These are phyloP conservation scores for Potentilla sterilis DNA, from an alignment of 306 rosid genomes.

Conservation along the genomic window DNA sequence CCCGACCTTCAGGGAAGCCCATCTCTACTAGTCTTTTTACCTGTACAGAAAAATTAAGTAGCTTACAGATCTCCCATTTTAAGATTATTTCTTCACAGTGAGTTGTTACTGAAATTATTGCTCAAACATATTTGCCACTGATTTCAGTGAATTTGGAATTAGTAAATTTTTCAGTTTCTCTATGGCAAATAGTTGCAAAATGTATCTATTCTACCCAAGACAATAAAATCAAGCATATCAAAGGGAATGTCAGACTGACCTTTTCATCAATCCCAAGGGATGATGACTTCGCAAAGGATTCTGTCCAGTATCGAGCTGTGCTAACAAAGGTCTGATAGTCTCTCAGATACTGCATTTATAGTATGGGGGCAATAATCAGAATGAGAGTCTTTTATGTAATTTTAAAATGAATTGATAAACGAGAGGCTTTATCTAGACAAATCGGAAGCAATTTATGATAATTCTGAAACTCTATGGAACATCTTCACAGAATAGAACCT, in stretches of 20 bases:
- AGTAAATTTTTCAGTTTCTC: background rate
- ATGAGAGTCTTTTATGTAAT: background rate
- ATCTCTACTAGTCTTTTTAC: constrained; percentile 84
- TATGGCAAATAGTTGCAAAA: background rate
- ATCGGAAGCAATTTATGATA: constrained; percentile 9
- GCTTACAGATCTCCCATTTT: background rate
- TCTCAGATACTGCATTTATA: constrained; percentile 66
- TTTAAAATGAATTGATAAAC: background rate
- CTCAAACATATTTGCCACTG: background rate
- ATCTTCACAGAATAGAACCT: constrained; percentile 6
- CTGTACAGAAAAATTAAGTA: constrained; percentile 38
- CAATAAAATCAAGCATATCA: constrained; percentile 11
- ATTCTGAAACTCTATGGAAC: constrained; percentile 4
- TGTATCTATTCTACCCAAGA: background rate
- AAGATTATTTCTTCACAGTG: background rate
- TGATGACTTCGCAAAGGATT: constrained; percentile 78
- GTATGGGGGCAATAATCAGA: constrained; percentile 17
- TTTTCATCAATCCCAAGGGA: constrained; percentile 83
- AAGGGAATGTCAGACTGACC: constrained; percentile 37
- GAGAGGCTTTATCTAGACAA: constrained; percentile 11
- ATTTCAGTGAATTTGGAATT: background rate
- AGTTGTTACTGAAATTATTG: background rate
- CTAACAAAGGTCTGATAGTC: constrained; percentile 79
- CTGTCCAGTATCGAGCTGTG: constrained; percentile 98
- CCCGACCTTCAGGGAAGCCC: constrained; percentile 91